Conservation (phyloP, 306 rosid species). For the Quercus engelmannii region DNA sequence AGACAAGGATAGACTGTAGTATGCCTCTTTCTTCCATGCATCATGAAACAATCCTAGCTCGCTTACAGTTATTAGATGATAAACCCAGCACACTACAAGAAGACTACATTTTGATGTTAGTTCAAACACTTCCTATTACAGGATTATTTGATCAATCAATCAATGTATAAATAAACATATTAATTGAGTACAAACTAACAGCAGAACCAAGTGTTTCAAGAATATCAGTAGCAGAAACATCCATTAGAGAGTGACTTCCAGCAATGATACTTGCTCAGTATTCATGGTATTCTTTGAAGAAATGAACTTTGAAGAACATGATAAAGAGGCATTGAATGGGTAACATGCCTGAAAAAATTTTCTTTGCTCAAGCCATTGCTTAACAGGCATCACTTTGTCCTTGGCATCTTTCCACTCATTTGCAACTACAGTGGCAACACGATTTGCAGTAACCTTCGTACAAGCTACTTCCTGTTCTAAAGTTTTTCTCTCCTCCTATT, state of each 20-base stretch:
- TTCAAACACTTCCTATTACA: too few species aligned
- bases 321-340: not conserved
- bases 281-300: not conserved
- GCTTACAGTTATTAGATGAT: not conserved
- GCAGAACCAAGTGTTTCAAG: not conserved
- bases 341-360: slow-evolving; percentile 64
- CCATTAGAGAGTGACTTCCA: not conserved
- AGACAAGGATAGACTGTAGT: not conserved
- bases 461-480: slow-evolving; percentile 91
- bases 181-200: not conserved
- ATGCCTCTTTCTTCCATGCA: not conserved
- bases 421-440: slow-evolving; percentile 91
- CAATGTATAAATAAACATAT: not conserved
- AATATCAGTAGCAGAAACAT: not conserved
- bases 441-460: slow-evolving; percentile 79
- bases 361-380: slow-evolving; percentile 93
- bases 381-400: slow-evolving; percentile 91
- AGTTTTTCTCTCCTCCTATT: slow-evolving; percentile 69
- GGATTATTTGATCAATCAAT: not conserved
- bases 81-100: not conserved
- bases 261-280: not conserved
- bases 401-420: slow-evolving; percentile 93
- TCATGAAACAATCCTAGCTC: not conserved
- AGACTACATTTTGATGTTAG: too few species aligned
- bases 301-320: not conserved